Evolutionary conservation across 2,329 filamentous ascomycete genomes (phyloP).

Genomic region (Beauveria caledonica): DNA sequence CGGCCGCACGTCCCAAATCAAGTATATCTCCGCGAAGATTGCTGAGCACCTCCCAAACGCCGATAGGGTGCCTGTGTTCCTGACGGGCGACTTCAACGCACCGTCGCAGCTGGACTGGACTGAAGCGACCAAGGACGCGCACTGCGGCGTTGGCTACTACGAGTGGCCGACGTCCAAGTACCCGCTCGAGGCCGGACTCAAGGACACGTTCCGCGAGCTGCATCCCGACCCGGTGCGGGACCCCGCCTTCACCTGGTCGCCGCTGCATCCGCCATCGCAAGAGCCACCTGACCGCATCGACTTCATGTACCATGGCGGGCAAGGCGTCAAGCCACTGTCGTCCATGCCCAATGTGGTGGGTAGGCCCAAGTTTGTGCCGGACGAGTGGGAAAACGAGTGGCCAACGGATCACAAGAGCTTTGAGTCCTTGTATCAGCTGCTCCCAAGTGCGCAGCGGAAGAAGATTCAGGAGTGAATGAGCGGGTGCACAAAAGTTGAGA

Average conservation of each 20-base stretch:
- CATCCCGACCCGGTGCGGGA: constrained; percentile 26
- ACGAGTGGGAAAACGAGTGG: constrained; percentile 32
- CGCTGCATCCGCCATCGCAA: constrained; percentile 25
- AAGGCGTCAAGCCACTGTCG: constrained; percentile 21
- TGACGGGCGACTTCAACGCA: constrained; percentile 35
- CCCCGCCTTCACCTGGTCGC: constrained; percentile 33
- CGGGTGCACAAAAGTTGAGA: not conserved
- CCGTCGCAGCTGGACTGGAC: constrained; percentile 36
- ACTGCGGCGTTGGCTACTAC: constrained; percentile 28
- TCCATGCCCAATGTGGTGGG: constrained; percentile 27
- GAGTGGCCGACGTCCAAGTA: constrained; percentile 31
- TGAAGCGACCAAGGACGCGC: constrained; percentile 22
- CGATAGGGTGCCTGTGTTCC: constrained; percentile 26
- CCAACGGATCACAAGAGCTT: constrained; percentile 32
- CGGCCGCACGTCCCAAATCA: constrained; percentile 30
- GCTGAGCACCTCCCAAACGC: constrained; percentile 22
- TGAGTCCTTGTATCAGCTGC: constrained; percentile 21
- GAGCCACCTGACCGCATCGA: constrained; percentile 36
- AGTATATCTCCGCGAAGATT: constrained; percentile 27
- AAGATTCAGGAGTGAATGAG: not conserved
- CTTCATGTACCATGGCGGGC: constrained; percentile 33
- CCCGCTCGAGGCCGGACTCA: constrained; percentile 26
- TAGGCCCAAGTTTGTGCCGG: constrained; percentile 24
- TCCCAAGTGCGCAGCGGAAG: not conserved
- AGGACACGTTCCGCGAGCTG: constrained; percentile 32